A percentile compares a stretch with the other conserved stretches of the same genome.
These are phyloP conservation scores for Angophora floribunda DNA, from an alignment of 345 rosid species.

Conservation along the genomic window DNA sequence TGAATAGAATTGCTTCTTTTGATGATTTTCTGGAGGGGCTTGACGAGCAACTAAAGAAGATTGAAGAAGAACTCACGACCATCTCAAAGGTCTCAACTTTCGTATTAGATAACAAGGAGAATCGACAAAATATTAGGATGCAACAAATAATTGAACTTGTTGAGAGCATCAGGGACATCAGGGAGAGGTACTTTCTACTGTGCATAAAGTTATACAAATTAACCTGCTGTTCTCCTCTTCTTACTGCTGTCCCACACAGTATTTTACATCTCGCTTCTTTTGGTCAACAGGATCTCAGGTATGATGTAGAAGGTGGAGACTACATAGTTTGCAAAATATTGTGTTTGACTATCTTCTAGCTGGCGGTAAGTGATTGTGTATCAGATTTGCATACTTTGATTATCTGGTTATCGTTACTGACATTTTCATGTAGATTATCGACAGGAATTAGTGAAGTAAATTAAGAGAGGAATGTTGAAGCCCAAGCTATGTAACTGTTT, in stretches of 20 bases:
- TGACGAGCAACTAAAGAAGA: conserved; percentile 50
- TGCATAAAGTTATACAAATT: not conserved
- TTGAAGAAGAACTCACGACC: conserved; percentile 62
- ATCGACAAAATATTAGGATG: conserved; percentile 42
- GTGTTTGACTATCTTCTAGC: not conserved
- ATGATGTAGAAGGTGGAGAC: conserved; percentile 14
- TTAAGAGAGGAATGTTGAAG: not conserved
- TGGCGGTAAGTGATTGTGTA: not conserved
- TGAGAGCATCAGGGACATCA: conserved; percentile 33
- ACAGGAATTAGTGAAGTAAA: not conserved
- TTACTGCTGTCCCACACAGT: not conserved
- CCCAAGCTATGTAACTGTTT: not conserved
- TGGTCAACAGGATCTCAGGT: conserved; percentile 11
- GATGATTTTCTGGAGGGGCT: conserved; percentile 47
- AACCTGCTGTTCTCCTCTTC: not conserved
- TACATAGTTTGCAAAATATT: not conserved
- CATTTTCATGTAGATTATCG: not conserved
- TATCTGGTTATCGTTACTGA: not conserved
- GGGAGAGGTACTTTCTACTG: conserved; percentile 36
- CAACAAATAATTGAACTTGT: conserved; percentile 60
- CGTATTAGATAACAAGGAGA: conserved; percentile 32
- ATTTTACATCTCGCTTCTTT: not conserved
- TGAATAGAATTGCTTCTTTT: conserved; percentile 35
- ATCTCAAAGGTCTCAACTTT: conserved; percentile 49
- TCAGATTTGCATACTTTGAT: not conserved